Evolutionary conservation across 129 eudicot species (phyloP), one percentile per base, ranked within the genome.

Genomic region (Oenanthe sinensis): DNA sequence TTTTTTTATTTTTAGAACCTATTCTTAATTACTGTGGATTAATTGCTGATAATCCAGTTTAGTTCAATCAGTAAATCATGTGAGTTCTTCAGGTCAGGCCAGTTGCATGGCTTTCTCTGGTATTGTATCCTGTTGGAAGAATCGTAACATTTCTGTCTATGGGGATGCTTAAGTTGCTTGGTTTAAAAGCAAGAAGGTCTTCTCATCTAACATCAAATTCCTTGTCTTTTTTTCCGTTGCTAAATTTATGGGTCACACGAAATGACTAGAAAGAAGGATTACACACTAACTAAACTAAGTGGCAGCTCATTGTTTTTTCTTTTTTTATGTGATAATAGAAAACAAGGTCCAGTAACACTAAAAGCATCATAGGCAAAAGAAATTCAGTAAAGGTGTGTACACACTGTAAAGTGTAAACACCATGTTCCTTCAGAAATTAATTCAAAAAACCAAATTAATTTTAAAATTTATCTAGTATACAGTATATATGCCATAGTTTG

Each of bases 131-230:
- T 4, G 97, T 95, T 74, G 99, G 99, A 78, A 89, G 97, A 86
- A 91, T 95, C 33, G 99, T 95, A 55, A 95, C 99, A 22, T 95
- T 82, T 83, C 87, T 95, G 14, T 95, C 99, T 39, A 95, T 92
- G 99, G 99, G 99, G 81, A 95, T 95, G 85, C 91, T 95, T 44
- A 95, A 95, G 85, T 63, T 95, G 85, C 92, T 95, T 69, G 96
- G 99, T 76, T 80, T 95, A 74, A 95, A 95, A 87, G 97, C 94
- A 85, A 88, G 92, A 86, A 95, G 99, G 99, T 92, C 55, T 30
- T 19, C 62, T 30, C 4, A 14, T 60, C 33, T n/a, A 9, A 24
- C 5, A 60, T 60, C 4, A n/a, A 58, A 58, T 50, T 50, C 22
- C 6, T 17, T 50, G 52, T 48, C 19, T 54, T 20, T 54, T 17